phyloP scores from a whole-genome alignment of 2,329 filamentous ascomycete genomes.

The Hypoxylon sp. region DNA sequence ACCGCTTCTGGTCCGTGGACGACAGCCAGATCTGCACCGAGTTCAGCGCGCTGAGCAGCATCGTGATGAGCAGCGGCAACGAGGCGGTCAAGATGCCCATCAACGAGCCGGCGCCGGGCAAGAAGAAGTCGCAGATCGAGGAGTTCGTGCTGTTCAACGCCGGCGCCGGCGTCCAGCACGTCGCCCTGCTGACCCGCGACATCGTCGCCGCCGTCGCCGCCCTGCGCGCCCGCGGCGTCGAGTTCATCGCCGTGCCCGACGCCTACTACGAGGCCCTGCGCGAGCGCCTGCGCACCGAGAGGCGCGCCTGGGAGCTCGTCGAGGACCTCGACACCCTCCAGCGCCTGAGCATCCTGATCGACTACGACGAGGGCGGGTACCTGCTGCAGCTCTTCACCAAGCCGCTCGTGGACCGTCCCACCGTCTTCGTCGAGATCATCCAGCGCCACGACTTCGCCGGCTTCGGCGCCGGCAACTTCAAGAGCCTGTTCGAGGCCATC shows the following conservation, averaged over 20 bases:
- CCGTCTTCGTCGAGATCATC: conserved; percentile 96
- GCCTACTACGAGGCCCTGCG: conserved; percentile 86
- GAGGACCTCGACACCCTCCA: conserved; percentile 83
- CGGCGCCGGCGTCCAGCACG: conserved; percentile 91
- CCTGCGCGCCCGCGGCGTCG: conserved; percentile 84
- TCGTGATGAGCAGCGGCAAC: conserved; percentile 89
- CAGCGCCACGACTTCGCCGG: conserved; percentile 90
- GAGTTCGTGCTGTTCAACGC: conserved; percentile 92
- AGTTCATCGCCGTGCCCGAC: conserved; percentile 90
- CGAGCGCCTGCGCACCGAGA: conserved; percentile 72
- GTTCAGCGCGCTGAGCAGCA: conserved; percentile 85
- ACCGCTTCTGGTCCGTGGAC: conserved; percentile 97
- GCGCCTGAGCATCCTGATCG: conserved; percentile 86
- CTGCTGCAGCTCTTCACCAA: conserved; percentile 80
- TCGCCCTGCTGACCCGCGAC: conserved; percentile 82
- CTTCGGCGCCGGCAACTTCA: conserved; percentile 96
- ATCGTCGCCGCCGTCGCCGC: conserved; percentile 81
- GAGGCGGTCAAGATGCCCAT: conserved; percentile 97
- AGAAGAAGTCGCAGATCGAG: conserved; percentile 93
- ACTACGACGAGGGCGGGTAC: conserved; percentile 94
- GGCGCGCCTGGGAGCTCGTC: conserved; percentile 68
- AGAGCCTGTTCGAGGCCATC: conserved; percentile 93
- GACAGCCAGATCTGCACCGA: conserved; percentile 93
- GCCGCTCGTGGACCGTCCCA: conserved; percentile 92
- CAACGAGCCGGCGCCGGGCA: conserved; percentile 91